Conservation (phyloP, 2,329 filamentous ascomycete species). For the Arthroderma uncinatum region DNA sequence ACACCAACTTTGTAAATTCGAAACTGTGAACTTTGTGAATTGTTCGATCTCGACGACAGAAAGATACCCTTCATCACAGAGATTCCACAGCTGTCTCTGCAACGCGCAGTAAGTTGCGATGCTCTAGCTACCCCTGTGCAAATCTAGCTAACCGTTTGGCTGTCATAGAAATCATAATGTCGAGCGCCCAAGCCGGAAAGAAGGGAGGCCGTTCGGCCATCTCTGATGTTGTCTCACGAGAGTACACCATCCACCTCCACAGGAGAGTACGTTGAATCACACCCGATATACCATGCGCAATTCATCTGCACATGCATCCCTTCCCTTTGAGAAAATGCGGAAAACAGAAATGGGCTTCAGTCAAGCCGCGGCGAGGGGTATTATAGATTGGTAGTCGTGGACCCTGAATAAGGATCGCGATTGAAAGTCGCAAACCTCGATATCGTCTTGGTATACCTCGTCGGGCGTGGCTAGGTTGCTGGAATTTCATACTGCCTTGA, state of each 20-base stretch:
- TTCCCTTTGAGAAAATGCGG: background rate
- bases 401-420: background rate
- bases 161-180: slow-evolving; percentile 45
- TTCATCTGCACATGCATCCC: background rate
- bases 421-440: background rate
- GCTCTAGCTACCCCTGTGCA: background rate
- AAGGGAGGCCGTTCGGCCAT: slow-evolving; percentile 80
- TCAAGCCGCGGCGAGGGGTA: background rate
- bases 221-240: slow-evolving; percentile 95
- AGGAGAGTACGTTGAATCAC: slow-evolving; percentile 70
- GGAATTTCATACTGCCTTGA: slow-evolving; percentile 1
- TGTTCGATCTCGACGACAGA: slow-evolving; percentile 5
- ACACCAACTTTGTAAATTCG: slow-evolving; percentile 10
- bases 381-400: background rate
- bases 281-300: background rate
- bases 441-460: background rate
- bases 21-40: slow-evolving; percentile 3
- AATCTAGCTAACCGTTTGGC: background rate
- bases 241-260: slow-evolving; percentile 99
- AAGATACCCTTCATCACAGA: slow-evolving; percentile 10
- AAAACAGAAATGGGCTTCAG: background rate
- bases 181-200: slow-evolving; percentile 55
- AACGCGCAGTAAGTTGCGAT: slow-evolving; percentile 7
- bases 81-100: slow-evolving; percentile 10
- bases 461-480: background rate